Conservation (phyloP, 1,284 basidiomycete genomes). For the Ganoderma sinense region DNA sequence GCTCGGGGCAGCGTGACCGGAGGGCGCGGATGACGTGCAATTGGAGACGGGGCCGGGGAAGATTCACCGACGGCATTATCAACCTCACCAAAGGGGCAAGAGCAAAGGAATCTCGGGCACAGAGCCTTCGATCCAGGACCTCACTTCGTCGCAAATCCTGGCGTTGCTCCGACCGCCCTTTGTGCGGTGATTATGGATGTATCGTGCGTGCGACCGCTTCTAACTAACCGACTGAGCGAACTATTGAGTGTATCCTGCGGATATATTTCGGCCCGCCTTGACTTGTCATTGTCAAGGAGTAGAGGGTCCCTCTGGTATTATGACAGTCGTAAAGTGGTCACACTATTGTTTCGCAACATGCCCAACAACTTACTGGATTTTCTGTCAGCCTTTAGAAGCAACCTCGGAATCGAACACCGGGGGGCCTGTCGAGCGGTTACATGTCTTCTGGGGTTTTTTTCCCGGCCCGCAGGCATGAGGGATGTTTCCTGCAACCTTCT, state of each 20-base stretch:
- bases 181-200: background rate
- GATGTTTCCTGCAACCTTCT: background rate
- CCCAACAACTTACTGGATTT: no score
- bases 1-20: background rate
- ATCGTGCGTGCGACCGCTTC: background rate
- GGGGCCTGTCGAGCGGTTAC: background rate
- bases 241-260: background rate
- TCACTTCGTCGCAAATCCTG: background rate
- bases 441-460: background rate
- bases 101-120: background rate
- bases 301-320: background rate
- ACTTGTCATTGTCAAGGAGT: background rate
- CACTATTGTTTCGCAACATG: no score
- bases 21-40: background rate
- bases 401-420: background rate
- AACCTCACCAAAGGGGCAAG: background rate
- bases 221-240: background rate
- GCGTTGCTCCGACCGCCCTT: background rate
- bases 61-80: background rate
- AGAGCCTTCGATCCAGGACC: background rate
- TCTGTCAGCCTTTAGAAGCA: background rate
- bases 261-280: background rate
- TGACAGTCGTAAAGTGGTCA: background rate
- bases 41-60: background rate
- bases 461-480: background rate